Base-by-base conservation (phyloP, 2,329 filamentous ascomycete species). In the Aspergillus aculeatus region DNA sequence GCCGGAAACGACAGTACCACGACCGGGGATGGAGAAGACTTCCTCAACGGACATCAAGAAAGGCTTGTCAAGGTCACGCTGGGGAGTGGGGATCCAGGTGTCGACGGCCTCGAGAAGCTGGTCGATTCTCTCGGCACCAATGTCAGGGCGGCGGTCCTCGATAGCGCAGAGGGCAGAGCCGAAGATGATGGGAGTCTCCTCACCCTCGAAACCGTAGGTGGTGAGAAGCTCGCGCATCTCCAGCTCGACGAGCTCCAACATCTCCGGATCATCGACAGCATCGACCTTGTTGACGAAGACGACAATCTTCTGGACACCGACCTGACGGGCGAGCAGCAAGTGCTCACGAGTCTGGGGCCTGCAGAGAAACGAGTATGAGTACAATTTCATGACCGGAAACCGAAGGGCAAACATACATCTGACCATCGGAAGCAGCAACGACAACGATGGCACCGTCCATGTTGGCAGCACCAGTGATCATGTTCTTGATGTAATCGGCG, bases 401-500 rank as follows among this genome's bases (percentile, higher is more conserved):
- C 26, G 19, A 59, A 11, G 44, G 38, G 58, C 35, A 50, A 59
- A 54, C 80, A 62, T 80, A 85, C 95, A 99, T 99, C 83, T 99
- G 96, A 77, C 95, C 95, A 77, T 99, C 95, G 41, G 92, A 96
- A 69, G 95, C 95, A 70, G 96, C 96, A 71, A 99, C 96, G 68
- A 99, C 95, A 73, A 99, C 97, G 77, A 99, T 94, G 73, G 95
- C 94, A 73, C 95, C 95, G 73, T 99, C 95, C 95, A 99, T 99
- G 84, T 92, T 96, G 73, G 96, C 94, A 65, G 95, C 93, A 88
- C 95, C 95, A 69, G 95, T 99, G 80, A 99, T 99, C 95, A 99
- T 99, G 89, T 99, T 99, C 88, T 99, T 99, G 84, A 99, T 98
- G 86, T 99, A 99, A 92, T 99, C 95, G 81, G 95, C 95, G 89